Evolutionary conservation across 2,329 filamentous ascomycete species (phyloP).

Genomic region (Monosporascus sp.): DNA sequence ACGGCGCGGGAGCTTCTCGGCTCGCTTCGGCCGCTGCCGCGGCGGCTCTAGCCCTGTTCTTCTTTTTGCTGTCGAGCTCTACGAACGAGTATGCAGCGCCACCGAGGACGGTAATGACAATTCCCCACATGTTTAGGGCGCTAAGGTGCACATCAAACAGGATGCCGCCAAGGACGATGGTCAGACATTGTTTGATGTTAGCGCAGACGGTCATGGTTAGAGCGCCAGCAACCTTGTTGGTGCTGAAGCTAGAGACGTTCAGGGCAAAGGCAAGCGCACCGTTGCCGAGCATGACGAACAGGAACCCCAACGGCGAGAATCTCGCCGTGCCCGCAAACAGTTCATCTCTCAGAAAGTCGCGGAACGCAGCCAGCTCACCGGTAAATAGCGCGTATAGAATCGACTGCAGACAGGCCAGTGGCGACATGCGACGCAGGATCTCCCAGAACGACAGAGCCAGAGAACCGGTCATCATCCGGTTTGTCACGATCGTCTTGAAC

Average conservation of each 20-base stretch:
- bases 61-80: slow-evolving; percentile 43
- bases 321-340: slow-evolving; percentile 22
- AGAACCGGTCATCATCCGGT: slow-evolving; percentile 58
- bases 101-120: slow-evolving; percentile 48
- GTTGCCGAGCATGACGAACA: slow-evolving; percentile 41
- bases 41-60: not conserved
- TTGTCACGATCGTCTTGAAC: slow-evolving; percentile 58
- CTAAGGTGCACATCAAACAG: slow-evolving; percentile 47
- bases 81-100: slow-evolving; percentile 54
- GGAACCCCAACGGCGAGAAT: slow-evolving; percentile 28
- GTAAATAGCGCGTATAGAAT: slow-evolving; percentile 44
- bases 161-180: slow-evolving; percentile 47
- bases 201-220: slow-evolving; percentile 56
- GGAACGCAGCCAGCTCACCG: slow-evolving; percentile 45
- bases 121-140: slow-evolving; percentile 49
- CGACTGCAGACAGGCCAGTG: slow-evolving; percentile 52
- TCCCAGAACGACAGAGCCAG: slow-evolving; percentile 53
- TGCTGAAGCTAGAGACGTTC: slow-evolving; percentile 52
- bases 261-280: slow-evolving; percentile 49
- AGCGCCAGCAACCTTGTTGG: slow-evolving; percentile 52
- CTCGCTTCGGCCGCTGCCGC: not conserved
- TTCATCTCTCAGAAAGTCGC: slow-evolving; percentile 12
- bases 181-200: slow-evolving; percentile 54
- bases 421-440: slow-evolving; percentile 57
- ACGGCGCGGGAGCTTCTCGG: not conserved